Percentiles rank a stretch among this genome's conserved stretches.
Conservation (phyloP, 805 yeast genomes). For the Pichia nakasei region DNA sequence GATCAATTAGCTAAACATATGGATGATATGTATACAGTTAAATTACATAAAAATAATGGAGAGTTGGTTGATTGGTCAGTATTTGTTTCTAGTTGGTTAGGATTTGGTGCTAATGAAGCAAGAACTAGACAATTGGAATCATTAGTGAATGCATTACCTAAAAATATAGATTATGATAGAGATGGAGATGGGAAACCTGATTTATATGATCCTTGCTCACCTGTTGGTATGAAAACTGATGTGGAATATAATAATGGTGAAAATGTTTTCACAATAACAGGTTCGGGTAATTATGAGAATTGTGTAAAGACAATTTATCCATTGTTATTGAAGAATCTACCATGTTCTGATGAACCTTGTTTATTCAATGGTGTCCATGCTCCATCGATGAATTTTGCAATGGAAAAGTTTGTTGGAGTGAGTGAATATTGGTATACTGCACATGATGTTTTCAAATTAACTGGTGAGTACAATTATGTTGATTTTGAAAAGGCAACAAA, state of each 20-base stretch:
- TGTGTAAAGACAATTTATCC: constrained; percentile 73
- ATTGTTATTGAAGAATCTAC: constrained; percentile 62
- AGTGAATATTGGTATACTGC: constrained; percentile 98
- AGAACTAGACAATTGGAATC: constrained; percentile 58
- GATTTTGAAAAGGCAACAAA: constrained; percentile 58
- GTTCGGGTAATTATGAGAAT: constrained; percentile 70
- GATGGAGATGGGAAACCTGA: constrained; percentile 39
- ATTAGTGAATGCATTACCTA: constrained; percentile 42
- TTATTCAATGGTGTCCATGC: constrained; percentile 93
- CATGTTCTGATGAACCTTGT: constrained; percentile 85
- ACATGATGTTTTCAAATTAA: constrained; percentile 79
- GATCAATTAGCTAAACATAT: constrained; percentile 55
- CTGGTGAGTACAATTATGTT: constrained; percentile 79
- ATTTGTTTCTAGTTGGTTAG: constrained; percentile 94
- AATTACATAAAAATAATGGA: constrained; percentile 64
- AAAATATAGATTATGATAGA: constrained; percentile 33
- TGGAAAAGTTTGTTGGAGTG: constrained; percentile 82
- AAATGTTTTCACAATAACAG: constrained; percentile 44
- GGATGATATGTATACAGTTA: constrained; percentile 65
- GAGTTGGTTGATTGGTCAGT: constrained; percentile 67
- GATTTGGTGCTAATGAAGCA: constrained; percentile 96
- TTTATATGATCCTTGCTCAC: constrained; percentile 74
- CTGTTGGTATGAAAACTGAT: constrained; percentile 44
- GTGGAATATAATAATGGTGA: constrained; percentile 35
- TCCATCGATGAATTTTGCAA: constrained; percentile 71